phyloP scores from a whole-genome alignment of 441 rosid species.

The Codiaeum variegatum region DNA sequence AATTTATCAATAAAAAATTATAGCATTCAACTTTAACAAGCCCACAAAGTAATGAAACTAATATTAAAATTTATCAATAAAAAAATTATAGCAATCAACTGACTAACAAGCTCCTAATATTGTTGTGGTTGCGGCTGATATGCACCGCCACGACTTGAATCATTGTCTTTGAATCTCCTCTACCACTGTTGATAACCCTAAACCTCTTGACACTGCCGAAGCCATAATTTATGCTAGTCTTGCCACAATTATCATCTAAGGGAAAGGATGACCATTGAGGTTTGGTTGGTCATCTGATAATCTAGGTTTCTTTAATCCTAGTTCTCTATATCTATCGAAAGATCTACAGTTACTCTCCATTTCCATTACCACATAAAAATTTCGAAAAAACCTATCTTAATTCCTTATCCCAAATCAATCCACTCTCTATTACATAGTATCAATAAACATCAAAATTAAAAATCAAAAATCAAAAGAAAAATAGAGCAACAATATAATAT shows the following conservation, averaged over 20 bases:
- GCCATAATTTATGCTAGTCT: slow-evolving; percentile 30
- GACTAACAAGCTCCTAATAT: too few species aligned
- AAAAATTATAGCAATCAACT: too few species aligned
- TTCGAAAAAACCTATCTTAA: slow-evolving; percentile 24
- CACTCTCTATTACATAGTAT: too few species aligned
- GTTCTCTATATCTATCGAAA: slow-evolving; percentile 82
- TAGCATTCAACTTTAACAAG: too few species aligned
- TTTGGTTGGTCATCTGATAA: slow-evolving; percentile 40
- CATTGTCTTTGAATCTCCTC: slow-evolving; percentile 42
- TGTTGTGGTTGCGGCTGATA: slow-evolving; percentile 71
- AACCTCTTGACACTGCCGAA: slow-evolving; percentile 28
- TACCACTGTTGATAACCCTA: slow-evolving; percentile 28
- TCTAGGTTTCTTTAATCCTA: slow-evolving; percentile 60
- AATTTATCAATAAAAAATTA: too few species aligned
- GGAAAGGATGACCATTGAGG: slow-evolving; percentile 36
- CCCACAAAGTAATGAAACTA: too few species aligned
- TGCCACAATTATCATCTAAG: slow-evolving; percentile 27
- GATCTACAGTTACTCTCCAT: slow-evolving; percentile 85
- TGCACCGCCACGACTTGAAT: slow-evolving; percentile 48
- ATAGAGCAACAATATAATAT: too few species aligned
- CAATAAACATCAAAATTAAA: too few species aligned
- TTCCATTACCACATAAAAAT: slow-evolving; percentile 26
- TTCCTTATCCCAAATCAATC: slow-evolving; percentile 7
- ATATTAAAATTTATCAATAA: too few species aligned
- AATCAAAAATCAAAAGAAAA: too few species aligned